Conservation (phyloP, 1,284 basidiomycete species). For the Apiotrichum gracile region DNA sequence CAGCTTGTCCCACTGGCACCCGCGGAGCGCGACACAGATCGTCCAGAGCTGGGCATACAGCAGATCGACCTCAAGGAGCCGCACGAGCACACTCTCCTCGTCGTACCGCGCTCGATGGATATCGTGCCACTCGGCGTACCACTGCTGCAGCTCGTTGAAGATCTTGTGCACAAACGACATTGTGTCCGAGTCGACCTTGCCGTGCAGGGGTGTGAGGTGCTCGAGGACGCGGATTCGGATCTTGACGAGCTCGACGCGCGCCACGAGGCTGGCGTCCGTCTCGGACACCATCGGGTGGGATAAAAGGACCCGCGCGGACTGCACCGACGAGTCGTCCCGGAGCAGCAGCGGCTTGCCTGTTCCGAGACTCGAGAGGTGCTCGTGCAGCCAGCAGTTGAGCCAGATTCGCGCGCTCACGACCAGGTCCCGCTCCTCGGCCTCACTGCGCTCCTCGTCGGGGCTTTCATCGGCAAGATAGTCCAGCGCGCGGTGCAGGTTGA, state of each 20-base stretch:
- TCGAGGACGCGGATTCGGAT: constrained; percentile 85
- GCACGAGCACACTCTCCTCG: constrained; percentile 68
- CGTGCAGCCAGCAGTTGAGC: constrained; percentile 69
- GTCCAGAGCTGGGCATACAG: constrained; percentile 91
- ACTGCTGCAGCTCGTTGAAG: constrained; percentile 62
- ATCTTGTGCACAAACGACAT: constrained; percentile 78
- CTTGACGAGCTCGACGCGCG: constrained; percentile 81
- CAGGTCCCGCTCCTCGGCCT: constrained; percentile 79
- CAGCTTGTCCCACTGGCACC: constrained; percentile 80
- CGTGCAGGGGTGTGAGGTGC: constrained; percentile 75
- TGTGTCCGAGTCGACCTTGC: constrained; percentile 76
- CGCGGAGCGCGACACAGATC: constrained; percentile 81
- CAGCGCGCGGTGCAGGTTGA: constrained; percentile 80
- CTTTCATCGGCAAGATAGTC: constrained; percentile 72
- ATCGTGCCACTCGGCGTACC: constrained; percentile 80
- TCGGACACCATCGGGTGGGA: constrained; percentile 74
- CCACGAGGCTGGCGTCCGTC: constrained; percentile 80
- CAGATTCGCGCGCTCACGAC: constrained; percentile 87
- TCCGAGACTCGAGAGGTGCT: constrained; percentile 67
- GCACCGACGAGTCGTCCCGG: constrained; percentile 78
- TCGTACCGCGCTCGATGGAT: constrained; percentile 68
- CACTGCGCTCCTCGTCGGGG: constrained; percentile 53
- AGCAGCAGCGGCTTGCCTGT: constrained; percentile 84
- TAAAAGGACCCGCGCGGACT: constrained; percentile 72
- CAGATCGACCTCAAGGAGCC: constrained; percentile 77